These are phyloP conservation scores for Penicillium chermesinum DNA, from an alignment of 495 filamentous ascomycete genomes.

Conservation along the genomic window DNA sequence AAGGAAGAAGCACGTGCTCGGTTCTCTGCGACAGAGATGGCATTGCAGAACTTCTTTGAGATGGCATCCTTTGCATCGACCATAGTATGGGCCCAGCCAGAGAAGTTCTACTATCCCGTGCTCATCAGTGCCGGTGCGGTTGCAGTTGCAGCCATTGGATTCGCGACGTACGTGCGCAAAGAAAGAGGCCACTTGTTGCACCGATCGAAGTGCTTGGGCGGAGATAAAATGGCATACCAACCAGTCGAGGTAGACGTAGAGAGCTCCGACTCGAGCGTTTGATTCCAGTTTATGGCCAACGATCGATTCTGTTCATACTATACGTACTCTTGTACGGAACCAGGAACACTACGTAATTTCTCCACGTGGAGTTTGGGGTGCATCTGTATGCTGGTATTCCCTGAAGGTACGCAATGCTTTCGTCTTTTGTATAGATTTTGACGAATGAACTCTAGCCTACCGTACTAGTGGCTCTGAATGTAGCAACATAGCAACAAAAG, in stretches of 20 bases:
- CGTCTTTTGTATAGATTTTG: too few relatives aligned
- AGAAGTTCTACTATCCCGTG: conserved; percentile 57
- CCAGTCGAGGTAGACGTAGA: background rate
- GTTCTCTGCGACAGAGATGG: conserved; percentile 59
- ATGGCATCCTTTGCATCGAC: conserved; percentile 57
- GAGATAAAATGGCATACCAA: conserved; percentile 15
- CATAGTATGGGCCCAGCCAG: conserved; percentile 51
- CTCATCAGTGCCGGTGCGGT: conserved; percentile 52
- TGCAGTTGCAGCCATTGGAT: conserved; percentile 43
- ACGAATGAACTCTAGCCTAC: too few relatives aligned
- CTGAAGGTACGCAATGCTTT: too few relatives aligned
- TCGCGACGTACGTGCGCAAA: conserved; percentile 51
- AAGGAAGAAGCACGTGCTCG: conserved; percentile 44
- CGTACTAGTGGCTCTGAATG: too few relatives aligned
- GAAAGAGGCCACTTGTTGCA: conserved; percentile 63
- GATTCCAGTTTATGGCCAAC: too few relatives aligned
- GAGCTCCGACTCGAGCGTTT: background rate
- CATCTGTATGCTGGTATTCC: too few relatives aligned
- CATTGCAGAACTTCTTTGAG: conserved; percentile 63
- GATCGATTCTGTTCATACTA: too few relatives aligned
- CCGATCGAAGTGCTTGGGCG: conserved; percentile 28
- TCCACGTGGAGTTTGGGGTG: background rate
- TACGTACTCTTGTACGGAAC: background rate
- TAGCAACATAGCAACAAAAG: too few relatives aligned
- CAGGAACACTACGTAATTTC: background rate